Conservation (phyloP, 805 yeast species). For the Wickerhamiella azymoides region DNA sequence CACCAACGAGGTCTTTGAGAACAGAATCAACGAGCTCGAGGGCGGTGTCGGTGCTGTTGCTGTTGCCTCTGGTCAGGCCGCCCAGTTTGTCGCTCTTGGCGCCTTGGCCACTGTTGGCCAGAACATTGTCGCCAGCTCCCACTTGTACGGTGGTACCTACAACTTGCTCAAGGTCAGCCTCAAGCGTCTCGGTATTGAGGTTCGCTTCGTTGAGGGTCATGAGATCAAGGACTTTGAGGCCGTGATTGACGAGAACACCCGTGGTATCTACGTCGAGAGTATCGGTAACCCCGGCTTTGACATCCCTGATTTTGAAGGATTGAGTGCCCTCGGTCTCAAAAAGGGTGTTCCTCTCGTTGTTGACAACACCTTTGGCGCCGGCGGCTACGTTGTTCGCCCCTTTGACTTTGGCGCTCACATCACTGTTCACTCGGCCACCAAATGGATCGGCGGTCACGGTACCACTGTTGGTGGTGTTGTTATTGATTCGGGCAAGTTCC, state of each 20-base stretch:
- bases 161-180: constrained; percentile 89
- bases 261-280: constrained; percentile 78
- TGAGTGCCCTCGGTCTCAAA: constrained; percentile 65
- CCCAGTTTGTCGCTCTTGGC: constrained; percentile 73
- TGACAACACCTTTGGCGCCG: constrained; percentile 96
- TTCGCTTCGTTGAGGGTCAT: constrained; percentile 77
- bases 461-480: constrained; percentile 79
- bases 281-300: constrained; percentile 89
- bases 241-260: constrained; percentile 69
- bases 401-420: constrained; percentile 84
- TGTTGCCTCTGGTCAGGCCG: constrained; percentile 92
- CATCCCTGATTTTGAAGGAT: constrained; percentile 76
- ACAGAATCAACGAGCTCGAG: constrained; percentile 84
- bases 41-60: constrained; percentile 87
- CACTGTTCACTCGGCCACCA: constrained; percentile 87
- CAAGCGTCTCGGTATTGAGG: constrained; percentile 75
- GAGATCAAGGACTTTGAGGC: constrained; percentile 54
- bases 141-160: constrained; percentile 89
- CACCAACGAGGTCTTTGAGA: constrained; percentile 80
- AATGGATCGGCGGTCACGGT: constrained; percentile 98
- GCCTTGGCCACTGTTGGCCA: constrained; percentile 81
- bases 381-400: constrained; percentile 78
- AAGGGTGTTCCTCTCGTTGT: constrained; percentile 83
- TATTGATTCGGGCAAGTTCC: constrained; percentile 70
- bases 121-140: constrained; percentile 76